These are phyloP conservation scores for Uronychia binucleata DNA, from an alignment of 73 alveolate genomes.

Conservation along the genomic window DNA sequence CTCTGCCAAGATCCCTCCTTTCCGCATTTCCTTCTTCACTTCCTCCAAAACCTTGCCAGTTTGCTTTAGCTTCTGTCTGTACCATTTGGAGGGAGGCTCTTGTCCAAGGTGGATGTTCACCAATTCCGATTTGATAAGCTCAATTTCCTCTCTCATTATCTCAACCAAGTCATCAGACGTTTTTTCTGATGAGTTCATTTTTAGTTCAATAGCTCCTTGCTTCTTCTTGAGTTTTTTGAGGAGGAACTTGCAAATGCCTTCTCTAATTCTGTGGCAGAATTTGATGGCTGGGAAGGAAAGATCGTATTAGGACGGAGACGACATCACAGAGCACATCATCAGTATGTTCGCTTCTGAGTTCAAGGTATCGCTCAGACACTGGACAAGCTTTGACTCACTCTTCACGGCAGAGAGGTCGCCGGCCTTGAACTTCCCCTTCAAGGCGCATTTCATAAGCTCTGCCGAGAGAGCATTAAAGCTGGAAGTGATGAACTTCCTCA, in stretches of 20 bases:
- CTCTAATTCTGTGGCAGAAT: conserved; percentile 47
- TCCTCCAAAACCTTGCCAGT: conserved; percentile 1
- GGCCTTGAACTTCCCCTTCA: conserved; percentile 5
- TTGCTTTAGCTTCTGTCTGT: conserved; percentile 16
- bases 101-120: not conserved
- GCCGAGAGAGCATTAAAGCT: conserved; percentile 30
- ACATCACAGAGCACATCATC: conserved; percentile 23
- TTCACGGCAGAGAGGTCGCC: conserved; percentile 2
- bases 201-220: not conserved
- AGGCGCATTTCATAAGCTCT: conserved; percentile 10
- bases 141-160: not conserved
- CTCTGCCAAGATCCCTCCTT: not conserved
- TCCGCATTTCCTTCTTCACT: conserved; percentile 4
- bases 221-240: not conserved
- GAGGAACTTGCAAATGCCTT: conserved; percentile 9
- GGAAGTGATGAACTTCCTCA: conserved; percentile 17
- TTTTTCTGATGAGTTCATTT: not conserved
- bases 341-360: conserved; percentile 24
- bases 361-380: conserved; percentile 18
- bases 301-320: conserved; percentile 13
- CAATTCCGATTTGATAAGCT: not conserved
- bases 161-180: not conserved
- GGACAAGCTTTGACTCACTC: conserved; percentile 29
- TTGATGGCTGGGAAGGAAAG: conserved; percentile 50
- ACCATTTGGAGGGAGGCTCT: conserved; percentile 14